Evolutionary conservation across 202 grass and related monocot genomes (phyloP).

Genomic region (Saccharum hybrid): DNA sequence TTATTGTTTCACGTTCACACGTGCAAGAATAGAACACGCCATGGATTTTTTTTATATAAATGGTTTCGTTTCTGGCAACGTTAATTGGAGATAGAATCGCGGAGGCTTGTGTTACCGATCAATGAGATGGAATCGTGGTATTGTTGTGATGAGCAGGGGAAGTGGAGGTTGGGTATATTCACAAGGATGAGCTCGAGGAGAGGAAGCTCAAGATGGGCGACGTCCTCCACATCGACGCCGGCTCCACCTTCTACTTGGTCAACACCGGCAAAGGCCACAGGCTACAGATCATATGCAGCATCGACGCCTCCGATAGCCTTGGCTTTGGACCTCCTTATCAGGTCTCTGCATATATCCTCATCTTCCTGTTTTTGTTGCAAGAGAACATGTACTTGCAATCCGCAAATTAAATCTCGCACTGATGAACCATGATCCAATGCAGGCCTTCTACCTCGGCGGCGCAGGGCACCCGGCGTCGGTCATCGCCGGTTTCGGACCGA

Average conservation of each 20-base stretch:
- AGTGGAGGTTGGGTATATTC: slow-evolving; percentile 75
- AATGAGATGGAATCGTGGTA: not conserved
- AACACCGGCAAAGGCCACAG: slow-evolving; percentile 77
- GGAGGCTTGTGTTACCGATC: too few species aligned
- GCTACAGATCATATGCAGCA: slow-evolving; percentile 81
- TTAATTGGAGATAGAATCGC: too few species aligned
- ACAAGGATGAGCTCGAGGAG: slow-evolving; percentile 72
- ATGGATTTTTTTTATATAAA: too few species aligned
- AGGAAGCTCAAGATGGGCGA: slow-evolving; percentile 85
- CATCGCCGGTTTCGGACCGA: slow-evolving; percentile 59
- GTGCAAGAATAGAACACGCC: too few species aligned
- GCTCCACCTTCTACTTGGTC: slow-evolving; percentile 87
- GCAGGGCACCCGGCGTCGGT: slow-evolving; percentile 48
- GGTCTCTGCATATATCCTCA: slow-evolving; percentile 27
- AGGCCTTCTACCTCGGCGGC: slow-evolving; percentile 80
- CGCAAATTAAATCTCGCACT: not conserved
- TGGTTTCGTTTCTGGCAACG: too few species aligned
- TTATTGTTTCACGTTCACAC: too few species aligned
- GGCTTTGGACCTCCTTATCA: slow-evolving; percentile 67
- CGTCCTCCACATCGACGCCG: slow-evolving; percentile 76
- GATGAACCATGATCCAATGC: slow-evolving; percentile 27
- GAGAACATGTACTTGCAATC: too few species aligned
- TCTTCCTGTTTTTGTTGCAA: not conserved
- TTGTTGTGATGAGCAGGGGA: slow-evolving; percentile 52
- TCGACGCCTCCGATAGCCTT: slow-evolving; percentile 79